Percentiles rank a stretch among this genome's conserved stretches.
Evolutionary conservation across 1,284 basidiomycete genomes (phyloP).

Genomic region (Puccinia triticina): DNA sequence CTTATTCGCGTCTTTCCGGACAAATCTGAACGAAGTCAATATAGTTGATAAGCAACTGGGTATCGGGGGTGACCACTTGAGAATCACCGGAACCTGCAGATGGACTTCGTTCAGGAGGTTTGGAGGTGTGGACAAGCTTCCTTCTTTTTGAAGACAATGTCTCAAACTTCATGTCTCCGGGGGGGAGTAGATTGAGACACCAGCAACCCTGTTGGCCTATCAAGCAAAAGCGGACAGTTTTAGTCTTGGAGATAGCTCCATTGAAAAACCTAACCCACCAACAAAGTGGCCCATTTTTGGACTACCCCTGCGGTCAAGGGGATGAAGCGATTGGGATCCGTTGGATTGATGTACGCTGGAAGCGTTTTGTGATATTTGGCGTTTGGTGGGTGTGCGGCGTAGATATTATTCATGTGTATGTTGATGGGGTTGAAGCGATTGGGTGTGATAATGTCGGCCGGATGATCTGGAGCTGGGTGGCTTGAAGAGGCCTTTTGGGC

Average conservation of each 20-base stretch:
- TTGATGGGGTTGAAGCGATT: background rate
- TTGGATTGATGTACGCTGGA: background rate
- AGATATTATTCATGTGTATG: background rate
- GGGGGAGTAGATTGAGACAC: background rate
- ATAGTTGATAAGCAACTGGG: too few species aligned
- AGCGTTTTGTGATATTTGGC: background rate
- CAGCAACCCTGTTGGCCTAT: background rate
- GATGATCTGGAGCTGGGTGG: background rate
- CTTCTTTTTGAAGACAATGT: background rate
- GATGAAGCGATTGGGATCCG: background rate
- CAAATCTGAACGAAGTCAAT: too few species aligned
- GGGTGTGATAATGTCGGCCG: background rate
- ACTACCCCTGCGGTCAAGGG: background rate
- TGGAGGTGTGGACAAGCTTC: too few species aligned
- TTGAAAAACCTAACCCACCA: too few species aligned
- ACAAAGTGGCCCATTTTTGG: background rate
- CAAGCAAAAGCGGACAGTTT: too few species aligned
- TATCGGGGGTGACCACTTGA: too few species aligned
- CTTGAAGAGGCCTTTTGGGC: background rate
- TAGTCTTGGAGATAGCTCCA: too few species aligned
- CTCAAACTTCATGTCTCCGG: background rate
- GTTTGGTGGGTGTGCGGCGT: background rate
- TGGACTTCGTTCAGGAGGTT: too few species aligned
- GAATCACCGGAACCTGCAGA: too few species aligned
- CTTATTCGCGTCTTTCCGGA: too few species aligned